Evolutionary conservation across 371 early-diverging fungal genomes (phyloP).

Genomic region (Circinella minor): DNA sequence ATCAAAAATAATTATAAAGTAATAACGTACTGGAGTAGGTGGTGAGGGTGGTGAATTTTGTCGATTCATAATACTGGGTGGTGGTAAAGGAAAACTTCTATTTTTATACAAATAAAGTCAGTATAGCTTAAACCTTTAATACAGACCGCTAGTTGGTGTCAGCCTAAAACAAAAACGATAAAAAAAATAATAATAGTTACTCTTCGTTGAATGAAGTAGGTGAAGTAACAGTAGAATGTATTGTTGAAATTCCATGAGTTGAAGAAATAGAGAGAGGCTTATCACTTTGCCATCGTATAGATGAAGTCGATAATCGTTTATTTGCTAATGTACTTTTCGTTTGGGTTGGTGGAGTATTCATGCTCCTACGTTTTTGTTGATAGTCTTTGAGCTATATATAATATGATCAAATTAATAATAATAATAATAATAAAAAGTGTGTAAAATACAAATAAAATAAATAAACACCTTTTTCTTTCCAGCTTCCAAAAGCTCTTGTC

Average conservation of each 20-base stretch:
- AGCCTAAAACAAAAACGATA: too few species aligned
- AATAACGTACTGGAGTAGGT: neutral
- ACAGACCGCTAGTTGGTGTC: neutral
- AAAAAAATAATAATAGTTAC: neutral
- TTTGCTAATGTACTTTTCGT: slow-evolving; percentile 1
- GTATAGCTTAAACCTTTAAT: neutral
- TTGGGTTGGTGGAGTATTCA: slow-evolving; percentile 5
- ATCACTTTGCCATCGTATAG: slow-evolving; percentile 8
- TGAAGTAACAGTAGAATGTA: slow-evolving; percentile 16
- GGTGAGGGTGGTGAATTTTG: neutral
- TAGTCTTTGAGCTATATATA: slow-evolving; percentile 20
- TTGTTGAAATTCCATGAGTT: neutral
- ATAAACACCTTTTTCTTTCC: slow-evolving; percentile 15
- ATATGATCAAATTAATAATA: neutral
- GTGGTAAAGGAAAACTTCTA: slow-evolving; percentile 9
- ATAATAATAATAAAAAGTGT: neutral
- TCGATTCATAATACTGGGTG: neutral
- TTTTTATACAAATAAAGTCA: neutral
- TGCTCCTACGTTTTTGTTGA: slow-evolving; percentile 17
- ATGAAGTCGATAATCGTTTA: neutral
- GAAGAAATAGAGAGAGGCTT: slow-evolving; percentile 6
- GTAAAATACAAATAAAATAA: neutral
- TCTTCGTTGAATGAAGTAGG: slow-evolving; percentile 16
- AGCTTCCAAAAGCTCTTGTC: slow-evolving; percentile 18
- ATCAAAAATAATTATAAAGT: neutral